Evolutionary conservation across 2,329 filamentous ascomycete species (phyloP), one percentile per base, ranked within the genome.

Genomic region (Orbilia javanica): DNA sequence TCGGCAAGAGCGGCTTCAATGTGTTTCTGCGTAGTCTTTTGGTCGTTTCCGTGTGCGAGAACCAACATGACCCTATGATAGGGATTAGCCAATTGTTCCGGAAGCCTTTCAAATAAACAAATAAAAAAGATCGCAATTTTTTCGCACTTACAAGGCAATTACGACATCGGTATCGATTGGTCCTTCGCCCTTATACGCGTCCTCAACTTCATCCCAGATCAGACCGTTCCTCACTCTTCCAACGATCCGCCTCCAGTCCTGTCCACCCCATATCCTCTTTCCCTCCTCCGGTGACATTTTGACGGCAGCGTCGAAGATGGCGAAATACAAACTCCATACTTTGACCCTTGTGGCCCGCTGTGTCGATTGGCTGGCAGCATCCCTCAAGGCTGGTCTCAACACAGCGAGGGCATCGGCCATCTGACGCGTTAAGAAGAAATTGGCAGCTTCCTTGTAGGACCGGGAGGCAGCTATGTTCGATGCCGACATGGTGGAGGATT

Each of bases 281-380:
- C 95, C 96, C 84, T 97, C 94, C 81, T 97, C 93, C 1, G 92
- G 88, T 70, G 94, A 93, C 83, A 98, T 87, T 82, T 98, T 95
- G 39, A 97, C 87, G 80, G 97, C 92, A 44, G 93, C 92, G 85
- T 97, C 97, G 79, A 98, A 87, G 63, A 97, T 91, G 18, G 94
- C 97, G 80, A 98, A 88, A 84, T 98, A 99, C 82, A 99, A 88
- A 84, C 94, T 97, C 96, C 96, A 99, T 80, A 98, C 92, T 85
- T 98, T 99, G 84, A 97, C 92, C 80, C 94, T 88, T 72, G 93
- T 96, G 34, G 91, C 92, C 80, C 92, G 90, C 79, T 88, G 89
- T 67, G 93, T 91, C 66, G 97, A 90, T 3, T 94, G 93, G 34
- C 85, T 84, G 60, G 87, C 85, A 20, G 84, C 86, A 71, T 87